These are phyloP conservation scores for Hyaloperonospora arabidopsidis DNA, from an alignment of 352 stramenopile genomes.

Conservation along the genomic window DNA sequence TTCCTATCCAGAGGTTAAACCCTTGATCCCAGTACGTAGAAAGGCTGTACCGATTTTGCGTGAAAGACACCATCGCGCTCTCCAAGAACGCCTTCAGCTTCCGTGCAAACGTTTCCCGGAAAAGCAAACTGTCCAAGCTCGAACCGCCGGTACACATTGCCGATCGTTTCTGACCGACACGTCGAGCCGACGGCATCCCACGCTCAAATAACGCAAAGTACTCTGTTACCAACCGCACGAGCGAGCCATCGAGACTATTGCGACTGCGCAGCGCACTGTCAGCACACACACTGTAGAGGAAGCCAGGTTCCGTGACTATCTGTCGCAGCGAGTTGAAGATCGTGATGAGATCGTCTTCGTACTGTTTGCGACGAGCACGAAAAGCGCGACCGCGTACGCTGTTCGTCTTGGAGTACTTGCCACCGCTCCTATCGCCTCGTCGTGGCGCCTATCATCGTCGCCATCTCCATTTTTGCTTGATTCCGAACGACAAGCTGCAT, in stretches of 20 bases:
- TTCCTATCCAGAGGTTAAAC: too few relatives aligned
- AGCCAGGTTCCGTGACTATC: conserved; percentile 41
- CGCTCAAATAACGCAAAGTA: conserved; percentile 44
- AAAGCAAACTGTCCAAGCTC: not conserved
- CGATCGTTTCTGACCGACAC: conserved; percentile 29
- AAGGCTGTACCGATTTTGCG: too few relatives aligned
- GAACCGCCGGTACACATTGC: conserved; percentile 7
- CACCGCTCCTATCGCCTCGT: too few relatives aligned
- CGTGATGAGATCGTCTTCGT: conserved; percentile 34
- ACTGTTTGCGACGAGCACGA: conserved; percentile 41
- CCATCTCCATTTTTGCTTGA: too few relatives aligned
- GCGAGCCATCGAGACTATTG: conserved; percentile 32
- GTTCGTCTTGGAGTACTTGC: conserved; percentile 45
- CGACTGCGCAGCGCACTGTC: conserved; percentile 31
- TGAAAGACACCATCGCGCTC: too few relatives aligned
- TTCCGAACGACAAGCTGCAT: too few relatives aligned
- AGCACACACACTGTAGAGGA: conserved; percentile 34
- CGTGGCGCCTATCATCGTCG: too few relatives aligned
- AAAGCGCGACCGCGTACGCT: conserved; percentile 56
- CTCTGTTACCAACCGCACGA: conserved; percentile 39
- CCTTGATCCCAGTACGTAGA: too few relatives aligned
- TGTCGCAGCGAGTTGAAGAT: conserved; percentile 33
- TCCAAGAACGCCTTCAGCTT: not conserved
- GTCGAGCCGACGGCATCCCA: conserved; percentile 27
- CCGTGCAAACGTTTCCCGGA: not conserved